Evolutionary conservation across 148 eudicot genomes (phyloP).

Genomic region (Suaeda aralocaspica): DNA sequence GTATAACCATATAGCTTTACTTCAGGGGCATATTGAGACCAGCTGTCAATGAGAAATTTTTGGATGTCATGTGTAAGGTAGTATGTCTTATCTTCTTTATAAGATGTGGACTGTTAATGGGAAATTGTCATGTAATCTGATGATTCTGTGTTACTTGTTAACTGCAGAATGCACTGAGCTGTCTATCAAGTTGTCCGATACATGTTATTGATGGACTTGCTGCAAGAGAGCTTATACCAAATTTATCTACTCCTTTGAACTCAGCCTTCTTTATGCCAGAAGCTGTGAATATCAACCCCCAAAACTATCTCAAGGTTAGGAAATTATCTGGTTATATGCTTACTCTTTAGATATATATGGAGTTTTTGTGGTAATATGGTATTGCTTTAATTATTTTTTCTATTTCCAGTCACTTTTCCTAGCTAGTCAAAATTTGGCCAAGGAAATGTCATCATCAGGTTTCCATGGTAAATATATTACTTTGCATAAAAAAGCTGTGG

Average conservation of each 20-base stretch:
- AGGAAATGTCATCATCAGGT: conserved; percentile 35
- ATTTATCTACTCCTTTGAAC: conserved; percentile 57
- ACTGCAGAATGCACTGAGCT: conserved; percentile 71
- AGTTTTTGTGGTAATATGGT: background rate
- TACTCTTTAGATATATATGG: background rate
- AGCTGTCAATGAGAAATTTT: conserved; percentile 57
- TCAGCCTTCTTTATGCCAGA: conserved; percentile 86
- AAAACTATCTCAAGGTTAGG: conserved; percentile 68
- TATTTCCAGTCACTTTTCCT: conserved; percentile 56
- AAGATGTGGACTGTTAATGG: background rate
- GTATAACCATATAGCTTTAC: conserved; percentile 11
- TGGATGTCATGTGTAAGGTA: conserved; percentile 65
- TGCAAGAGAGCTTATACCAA: conserved; percentile 65
- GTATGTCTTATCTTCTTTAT: conserved; percentile 14
- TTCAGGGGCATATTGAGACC: conserved; percentile 93
- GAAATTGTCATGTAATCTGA: background rate
- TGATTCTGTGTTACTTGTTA: conserved; percentile 13
- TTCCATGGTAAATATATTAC: conserved; percentile 34
- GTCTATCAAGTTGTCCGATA: conserved; percentile 68
- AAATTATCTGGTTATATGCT: conserved; percentile 2
- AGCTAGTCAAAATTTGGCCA: conserved; percentile 61
- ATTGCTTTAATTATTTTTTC: background rate
- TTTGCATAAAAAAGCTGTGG: conserved; percentile 46
- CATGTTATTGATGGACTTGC: conserved; percentile 52
- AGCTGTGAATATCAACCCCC: conserved; percentile 80